Base-by-base conservation (phyloP, 2,329 filamentous ascomycete genomes). In the Cladosporium oxysporum region DNA sequence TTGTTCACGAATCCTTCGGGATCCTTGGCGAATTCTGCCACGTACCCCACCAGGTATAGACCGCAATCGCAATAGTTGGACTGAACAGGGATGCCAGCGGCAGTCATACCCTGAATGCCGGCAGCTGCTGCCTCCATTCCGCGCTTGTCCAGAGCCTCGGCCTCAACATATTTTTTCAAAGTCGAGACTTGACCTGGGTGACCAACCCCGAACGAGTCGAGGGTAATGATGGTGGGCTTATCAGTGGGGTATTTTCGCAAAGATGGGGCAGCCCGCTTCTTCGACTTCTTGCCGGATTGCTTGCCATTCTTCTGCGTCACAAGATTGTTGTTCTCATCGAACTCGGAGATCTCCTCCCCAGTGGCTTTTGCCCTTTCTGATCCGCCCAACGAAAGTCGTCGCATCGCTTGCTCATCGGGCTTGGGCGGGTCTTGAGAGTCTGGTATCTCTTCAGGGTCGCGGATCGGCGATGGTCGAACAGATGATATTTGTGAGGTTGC, bases 51-150 rank as follows among this genome's bases (percentile, higher is more conserved):
- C 3, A 98, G 81, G 71, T 91, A 99, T 0, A 97, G 81, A 10
- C 95, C 95, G 73, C 95, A 99, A 75, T 99, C 95, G 68, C 87
- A 93, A 71, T 85, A 91, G 74, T 99, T 98, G 58, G 87, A 80
- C 76, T 99, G 95, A 67, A 85, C 80, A 0, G 95, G 94, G 16
- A 97, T 89, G 8, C 85, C 83, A 67, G 86, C 90, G 5, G 91
- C 91, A 47, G 88, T 92, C 82, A 91, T 88, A 4, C 86, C 87
- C 68, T 82, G 81, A 64, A 87, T 78, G 12, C 78, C 71, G 5
- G 76, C 77, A n/a, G 77, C 74, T 12, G 81, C 75, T 16, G 85
- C 79, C 5, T 80, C 76, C 68, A 84, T 78, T 16, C 77, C 76
- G n/a, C 81, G 82, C 73, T 87, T 95, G 81, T 79, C 83, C 70